Base-by-base conservation (phyloP, 1,284 basidiomycete species). In the Rhodofomes roseus region DNA sequence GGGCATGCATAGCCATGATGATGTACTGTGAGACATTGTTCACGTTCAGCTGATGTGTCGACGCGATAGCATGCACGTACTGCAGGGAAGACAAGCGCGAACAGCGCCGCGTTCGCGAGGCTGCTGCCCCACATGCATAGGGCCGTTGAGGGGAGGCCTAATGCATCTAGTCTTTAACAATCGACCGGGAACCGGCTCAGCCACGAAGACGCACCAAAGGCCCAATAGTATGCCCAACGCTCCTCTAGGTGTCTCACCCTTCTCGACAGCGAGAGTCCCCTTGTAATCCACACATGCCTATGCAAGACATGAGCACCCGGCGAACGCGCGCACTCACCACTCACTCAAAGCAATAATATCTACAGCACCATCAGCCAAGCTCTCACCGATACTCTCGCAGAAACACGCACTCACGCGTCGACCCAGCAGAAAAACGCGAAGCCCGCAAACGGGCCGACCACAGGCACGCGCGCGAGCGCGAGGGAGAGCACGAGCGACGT, bases 281-380 rank as follows among this genome's bases (percentile, higher is more conserved):
- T 83, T 8, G 89, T 83, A 48, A 89, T 82, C 90, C 90, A 92
- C 39, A 90, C 82, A 66, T 88, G 90, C 66, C 91, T 93, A 62
- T 1, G 23, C 25, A 36, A 3, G 7, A 18, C 4, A 2, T 52
- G 18, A 52, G 31, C 50, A n/a, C 16, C 12, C 14, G 4, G 25
- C 11, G 8, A 20, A 20, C 3, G 8, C 20, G n/a, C 8, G 8
- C 9, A 2, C 18, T 22, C 9, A 12, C 1, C 18, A 74, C 89
- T 75, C 68, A 92, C 91, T 94, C 92, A 67, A 93, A 94, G 73
- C 88, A 92, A 72, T 94, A 94, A 71, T 92, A 94, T 54, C 92
- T 93, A 66, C 22, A 9, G 39, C 20, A 16, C 27, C 25, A n/a
- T 54, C 43, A 54, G 36, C 46, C 9, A 18, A 29, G 46, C 14